These are phyloP conservation scores for Zanthoxylum bungeanum DNA, from an alignment of 345 rosid species.

Conservation along the genomic window DNA sequence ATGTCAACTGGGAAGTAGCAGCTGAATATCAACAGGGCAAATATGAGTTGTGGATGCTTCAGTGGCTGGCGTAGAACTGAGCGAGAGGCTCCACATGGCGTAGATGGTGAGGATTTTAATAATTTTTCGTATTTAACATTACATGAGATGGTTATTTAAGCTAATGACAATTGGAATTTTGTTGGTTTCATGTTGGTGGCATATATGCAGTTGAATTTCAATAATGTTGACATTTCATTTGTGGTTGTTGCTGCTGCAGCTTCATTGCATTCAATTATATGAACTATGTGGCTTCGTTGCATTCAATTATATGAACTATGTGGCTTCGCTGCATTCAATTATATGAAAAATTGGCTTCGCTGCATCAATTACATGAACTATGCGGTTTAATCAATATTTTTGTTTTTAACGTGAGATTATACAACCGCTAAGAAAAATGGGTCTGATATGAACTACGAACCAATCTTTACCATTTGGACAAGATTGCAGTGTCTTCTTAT, in stretches of 20 bases:
- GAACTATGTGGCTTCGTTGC: not conserved
- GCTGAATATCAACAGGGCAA: constrained; percentile 5
- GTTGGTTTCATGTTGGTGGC: not conserved
- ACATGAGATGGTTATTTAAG: not conserved
- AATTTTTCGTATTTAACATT: not conserved
- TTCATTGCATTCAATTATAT: not conserved
- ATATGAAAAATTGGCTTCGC: too few species aligned
- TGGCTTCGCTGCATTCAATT: too few species aligned
- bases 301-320: too few species aligned
- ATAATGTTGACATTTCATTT: not conserved
- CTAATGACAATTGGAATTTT: not conserved
- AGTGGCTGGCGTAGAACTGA: constrained; percentile 6
- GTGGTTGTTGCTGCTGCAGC: not conserved
- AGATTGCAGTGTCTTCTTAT: constrained; percentile 1
- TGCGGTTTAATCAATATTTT: not conserved
- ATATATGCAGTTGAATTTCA: not conserved
- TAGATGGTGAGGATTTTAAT: constrained; percentile 33
- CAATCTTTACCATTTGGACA: not conserved
- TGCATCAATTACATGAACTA: too few species aligned
- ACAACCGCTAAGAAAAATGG: not conserved
- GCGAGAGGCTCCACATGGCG: constrained; percentile 10
- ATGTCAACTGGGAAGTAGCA: constrained; percentile 21
- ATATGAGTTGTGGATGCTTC: constrained; percentile 50
- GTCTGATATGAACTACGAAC: not conserved
- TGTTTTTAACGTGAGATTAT: not conserved